phyloP scores from a whole-genome alignment of 805 yeast species.

The Pichia nanzhaoensis region DNA sequence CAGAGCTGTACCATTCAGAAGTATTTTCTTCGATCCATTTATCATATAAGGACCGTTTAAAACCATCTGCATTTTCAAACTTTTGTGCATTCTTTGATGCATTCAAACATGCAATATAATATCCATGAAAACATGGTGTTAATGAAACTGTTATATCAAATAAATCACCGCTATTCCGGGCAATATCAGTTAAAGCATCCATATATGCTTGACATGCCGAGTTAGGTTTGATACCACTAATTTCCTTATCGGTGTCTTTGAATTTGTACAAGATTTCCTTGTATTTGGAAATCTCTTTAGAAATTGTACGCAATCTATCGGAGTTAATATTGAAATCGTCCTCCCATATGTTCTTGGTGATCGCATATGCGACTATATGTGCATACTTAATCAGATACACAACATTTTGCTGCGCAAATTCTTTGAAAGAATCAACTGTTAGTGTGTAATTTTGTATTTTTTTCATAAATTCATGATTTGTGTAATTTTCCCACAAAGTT shows the following conservation, averaged over 20 bases:
- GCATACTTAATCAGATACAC: slow-evolving; percentile 64
- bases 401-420: slow-evolving; percentile 53
- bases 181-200: slow-evolving; percentile 49
- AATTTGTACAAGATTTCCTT: slow-evolving; percentile 36
- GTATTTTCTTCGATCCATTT: slow-evolving; percentile 7
- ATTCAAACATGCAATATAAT: slow-evolving; percentile 1
- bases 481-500: slow-evolving; percentile 51
- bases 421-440: slow-evolving; percentile 41
- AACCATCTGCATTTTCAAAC: background rate
- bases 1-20: background rate
- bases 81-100: background rate
- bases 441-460: slow-evolving; percentile 47
- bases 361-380: slow-evolving; percentile 56
- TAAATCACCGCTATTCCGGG: slow-evolving; percentile 23
- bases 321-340: slow-evolving; percentile 46
- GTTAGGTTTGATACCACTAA: slow-evolving; percentile 41
- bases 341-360: slow-evolving; percentile 51
- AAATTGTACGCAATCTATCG: slow-evolving; percentile 43
- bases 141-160: slow-evolving; percentile 8
- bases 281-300: slow-evolving; percentile 52
- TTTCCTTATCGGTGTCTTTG: slow-evolving; percentile 38
- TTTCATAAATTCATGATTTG: slow-evolving; percentile 55
- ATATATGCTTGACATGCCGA: slow-evolving; percentile 56
- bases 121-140: slow-evolving; percentile 13
- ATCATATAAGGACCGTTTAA: background rate